Percentiles rank a stretch among this genome's conserved stretches.
Evolutionary conservation across 2,329 filamentous ascomycete genomes (phyloP).

Genomic region (Cordyceps cateniannulata): DNA sequence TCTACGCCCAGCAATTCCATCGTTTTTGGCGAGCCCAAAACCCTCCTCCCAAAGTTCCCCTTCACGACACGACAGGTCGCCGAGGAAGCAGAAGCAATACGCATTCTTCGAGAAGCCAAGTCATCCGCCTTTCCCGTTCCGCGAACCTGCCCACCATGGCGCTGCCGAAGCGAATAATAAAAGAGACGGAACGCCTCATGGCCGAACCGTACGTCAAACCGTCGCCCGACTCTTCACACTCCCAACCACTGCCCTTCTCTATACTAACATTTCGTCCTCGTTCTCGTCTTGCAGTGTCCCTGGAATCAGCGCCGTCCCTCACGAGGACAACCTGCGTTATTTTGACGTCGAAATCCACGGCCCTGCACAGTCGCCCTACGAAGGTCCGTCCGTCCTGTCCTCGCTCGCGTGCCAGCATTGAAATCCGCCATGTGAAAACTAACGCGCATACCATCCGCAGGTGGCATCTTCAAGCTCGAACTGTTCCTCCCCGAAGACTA

Average conservation of each 20-base stretch:
- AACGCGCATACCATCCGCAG: slow-evolving; percentile 25
- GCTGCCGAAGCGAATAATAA: slow-evolving; percentile 93
- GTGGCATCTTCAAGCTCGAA: slow-evolving; percentile 91
- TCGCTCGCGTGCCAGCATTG: not conserved
- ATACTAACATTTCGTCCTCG: not conserved
- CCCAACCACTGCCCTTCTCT: not conserved
- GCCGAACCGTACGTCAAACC: slow-evolving; percentile 72
- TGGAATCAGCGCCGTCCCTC: slow-evolving; percentile 90
- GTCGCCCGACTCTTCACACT: not conserved
- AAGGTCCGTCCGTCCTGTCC: slow-evolving; percentile 54
- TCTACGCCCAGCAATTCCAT: not conserved
- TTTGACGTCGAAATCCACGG: slow-evolving; percentile 97
- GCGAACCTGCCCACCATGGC: slow-evolving; percentile 45
- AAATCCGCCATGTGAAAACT: not conserved
- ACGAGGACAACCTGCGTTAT: slow-evolving; percentile 95
- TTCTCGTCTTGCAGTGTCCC: slow-evolving; percentile 59
- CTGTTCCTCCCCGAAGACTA: slow-evolving; percentile 98
- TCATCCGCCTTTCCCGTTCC: too few species aligned
- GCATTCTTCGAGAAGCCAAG: not conserved
- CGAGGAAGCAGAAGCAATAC: not conserved
- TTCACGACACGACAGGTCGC: not conserved
- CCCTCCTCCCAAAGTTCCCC: not conserved
- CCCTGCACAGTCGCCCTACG: slow-evolving; percentile 86
- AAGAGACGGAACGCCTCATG: slow-evolving; percentile 96
- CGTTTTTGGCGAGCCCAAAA: not conserved